phyloP scores from a whole-genome alignment of 768 basidiomycete species.

The Boletellus sp. region DNA sequence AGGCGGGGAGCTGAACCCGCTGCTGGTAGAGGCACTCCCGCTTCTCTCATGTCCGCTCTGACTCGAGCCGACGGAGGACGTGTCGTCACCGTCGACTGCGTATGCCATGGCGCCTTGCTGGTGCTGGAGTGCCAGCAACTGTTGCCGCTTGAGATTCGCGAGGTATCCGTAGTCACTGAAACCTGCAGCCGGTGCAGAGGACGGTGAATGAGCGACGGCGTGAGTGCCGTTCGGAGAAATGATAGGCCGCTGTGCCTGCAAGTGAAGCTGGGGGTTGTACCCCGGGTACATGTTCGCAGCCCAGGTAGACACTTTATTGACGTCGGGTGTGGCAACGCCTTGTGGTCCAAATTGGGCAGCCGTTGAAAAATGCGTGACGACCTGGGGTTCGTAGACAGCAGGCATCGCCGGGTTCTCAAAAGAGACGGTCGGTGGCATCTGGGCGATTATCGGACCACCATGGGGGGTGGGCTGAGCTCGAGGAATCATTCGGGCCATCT shows the following conservation, averaged over 20 bases:
- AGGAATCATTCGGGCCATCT: conserved; percentile 26
- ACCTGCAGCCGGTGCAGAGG: conserved; percentile 11
- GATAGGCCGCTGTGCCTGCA: conserved; percentile 34
- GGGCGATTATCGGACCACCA: conserved; percentile 44
- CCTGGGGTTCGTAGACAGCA: conserved; percentile 40
- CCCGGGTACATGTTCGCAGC: conserved; percentile 28
- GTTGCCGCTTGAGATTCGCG: conserved; percentile 25
- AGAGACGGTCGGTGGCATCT: conserved; percentile 39
- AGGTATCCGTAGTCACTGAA: conserved; percentile 24
- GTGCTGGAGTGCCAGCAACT: conserved; percentile 32
- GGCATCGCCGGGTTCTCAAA: conserved; percentile 55
- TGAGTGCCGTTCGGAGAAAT: conserved; percentile 43
- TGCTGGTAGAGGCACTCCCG: conserved; percentile 35
- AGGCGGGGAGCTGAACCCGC: conserved; percentile 31
- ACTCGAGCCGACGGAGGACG: conserved; percentile 37
- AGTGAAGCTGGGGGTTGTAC: conserved; percentile 22
- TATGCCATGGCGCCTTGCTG: conserved; percentile 24
- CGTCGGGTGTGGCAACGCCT: conserved; percentile 14
- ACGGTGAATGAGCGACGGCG: conserved; percentile 20
- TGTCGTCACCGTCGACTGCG: conserved; percentile 37
- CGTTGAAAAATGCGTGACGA: conserved; percentile 27
- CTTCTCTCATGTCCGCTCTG: conserved; percentile 33
- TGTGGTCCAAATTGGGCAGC: conserved; percentile 22
- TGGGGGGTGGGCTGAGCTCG: conserved; percentile 23
- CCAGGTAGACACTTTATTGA: conserved; percentile 31